A percentile compares a stretch with the other conserved stretches of the same genome.
Conservation (phyloP, 2,329 filamentous ascomycete species). For the Fusarium guadeloupense region DNA sequence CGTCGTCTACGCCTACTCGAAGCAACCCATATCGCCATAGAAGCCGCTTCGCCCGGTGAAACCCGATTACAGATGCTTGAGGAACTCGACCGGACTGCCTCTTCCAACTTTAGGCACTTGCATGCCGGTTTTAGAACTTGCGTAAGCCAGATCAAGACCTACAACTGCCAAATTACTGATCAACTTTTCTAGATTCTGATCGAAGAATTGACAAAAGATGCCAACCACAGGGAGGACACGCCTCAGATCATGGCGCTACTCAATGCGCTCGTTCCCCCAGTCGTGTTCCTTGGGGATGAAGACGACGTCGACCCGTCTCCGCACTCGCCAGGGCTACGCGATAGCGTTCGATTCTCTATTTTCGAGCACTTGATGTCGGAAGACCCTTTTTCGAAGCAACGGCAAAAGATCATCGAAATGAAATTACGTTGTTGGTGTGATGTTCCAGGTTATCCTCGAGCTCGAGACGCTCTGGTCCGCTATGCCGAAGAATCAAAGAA, state of each 20-base stretch:
- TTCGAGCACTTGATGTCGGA: slow-evolving; percentile 48
- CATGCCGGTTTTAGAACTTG: slow-evolving; percentile 48
- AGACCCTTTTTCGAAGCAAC: slow-evolving; percentile 27
- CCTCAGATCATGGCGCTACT: slow-evolving; percentile 47
- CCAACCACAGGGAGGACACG: slow-evolving; percentile 12
- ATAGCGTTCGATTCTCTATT: slow-evolving; percentile 49
- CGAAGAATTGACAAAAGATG: slow-evolving; percentile 29
- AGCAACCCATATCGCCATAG: slow-evolving; percentile 32
- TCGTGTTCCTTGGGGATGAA: slow-evolving; percentile 29
- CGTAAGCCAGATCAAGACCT: slow-evolving; percentile 38
- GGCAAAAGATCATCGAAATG: slow-evolving; percentile 41
- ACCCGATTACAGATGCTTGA: slow-evolving; percentile 38
- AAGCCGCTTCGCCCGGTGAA: slow-evolving; percentile 11
- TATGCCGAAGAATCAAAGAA: slow-evolving; percentile 50
- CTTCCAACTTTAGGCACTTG: slow-evolving; percentile 43
- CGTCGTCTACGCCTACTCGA: slow-evolving; percentile 45
- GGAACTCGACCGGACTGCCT: slow-evolving; percentile 45
- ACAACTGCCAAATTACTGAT: not conserved
- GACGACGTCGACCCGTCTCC: slow-evolving; percentile 43
- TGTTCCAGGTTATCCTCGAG: slow-evolving; percentile 44
- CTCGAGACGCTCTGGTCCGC: slow-evolving; percentile 43
- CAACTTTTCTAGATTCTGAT: slow-evolving; percentile 42
- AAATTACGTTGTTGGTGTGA: slow-evolving; percentile 49
- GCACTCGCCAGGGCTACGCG: slow-evolving; percentile 46
- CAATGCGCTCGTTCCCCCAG: slow-evolving; percentile 49